Evolutionary conservation across 2,329 filamentous ascomycete species (phyloP), one percentile per base, ranked within the genome.

Genomic region (Macrophomina tecta): DNA sequence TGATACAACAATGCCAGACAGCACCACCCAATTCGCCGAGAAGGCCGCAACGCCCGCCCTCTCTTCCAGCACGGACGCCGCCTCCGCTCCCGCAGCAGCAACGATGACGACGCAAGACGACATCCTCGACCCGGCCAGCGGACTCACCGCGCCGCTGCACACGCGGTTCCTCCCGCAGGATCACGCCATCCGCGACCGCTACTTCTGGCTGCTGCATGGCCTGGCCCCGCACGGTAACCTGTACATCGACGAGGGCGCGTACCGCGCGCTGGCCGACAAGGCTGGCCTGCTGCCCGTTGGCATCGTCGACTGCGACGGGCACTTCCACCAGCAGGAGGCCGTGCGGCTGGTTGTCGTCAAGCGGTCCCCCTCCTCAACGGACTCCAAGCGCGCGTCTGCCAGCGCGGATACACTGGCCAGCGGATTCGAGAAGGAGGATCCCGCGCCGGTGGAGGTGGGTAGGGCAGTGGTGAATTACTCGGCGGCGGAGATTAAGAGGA

Each of bases 191-290:
- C 89, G 93, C 66, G 95, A 97, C 77, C 90, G 94, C 69, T 93
- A 95, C 76, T 98, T 99, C 84, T 99, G 95, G 95, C 89, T 99
- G 58, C 85, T 98, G 0, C 93, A 99, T 79, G 95, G 94, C 9
- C 88, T 97, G 11, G 89, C 90, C 30, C 93, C 95, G 0, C 94
- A 97, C 74, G 95, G 95, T 14, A 97, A 91, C 2, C 77, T 99
- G 32, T 98, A 92, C 81, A 96, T 99, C 72, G 95, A 99, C 81
- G 82, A 87, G n/a, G 95, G 95, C 49, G 94, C 94, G 3, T 89
- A 93, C 80, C 83, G 85, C 40, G 95, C 94, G 0, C 85, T 98
- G 3, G 82, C 89, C 16, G 89, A 90, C 75, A 97, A 97, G 81
- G 93, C 94, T 0, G 92, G 93, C 3, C 86, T 99, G 1, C 86